Conservation (phyloP, 495 filamentous ascomycete genomes). For the Hypoxylon rickii region DNA sequence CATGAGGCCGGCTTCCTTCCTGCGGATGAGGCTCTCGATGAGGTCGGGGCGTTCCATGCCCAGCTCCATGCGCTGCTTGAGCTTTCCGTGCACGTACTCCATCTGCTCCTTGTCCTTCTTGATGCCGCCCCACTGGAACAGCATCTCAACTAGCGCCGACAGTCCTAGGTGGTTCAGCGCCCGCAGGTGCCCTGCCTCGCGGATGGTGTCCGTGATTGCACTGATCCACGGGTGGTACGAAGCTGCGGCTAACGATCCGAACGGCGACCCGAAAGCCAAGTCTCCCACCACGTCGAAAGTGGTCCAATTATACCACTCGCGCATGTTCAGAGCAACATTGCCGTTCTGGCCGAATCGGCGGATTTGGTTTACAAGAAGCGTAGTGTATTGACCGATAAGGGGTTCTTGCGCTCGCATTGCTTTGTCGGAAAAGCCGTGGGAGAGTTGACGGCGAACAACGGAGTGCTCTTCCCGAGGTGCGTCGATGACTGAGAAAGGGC, state of each 20-base stretch:
- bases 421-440: conserved; percentile 55
- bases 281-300: conserved; percentile 67
- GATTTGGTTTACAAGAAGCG: conserved; percentile 40
- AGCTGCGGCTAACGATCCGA: conserved; percentile 49
- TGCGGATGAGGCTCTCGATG: conserved; percentile 47
- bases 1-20: conserved; percentile 36
- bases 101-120: conserved; percentile 27
- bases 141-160: neutral
- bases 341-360: conserved; percentile 38
- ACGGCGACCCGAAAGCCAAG: conserved; percentile 55
- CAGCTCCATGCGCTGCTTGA: conserved; percentile 36
- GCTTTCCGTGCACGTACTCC: conserved; percentile 27
- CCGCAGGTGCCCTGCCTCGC: conserved; percentile 8
- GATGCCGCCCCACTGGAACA: neutral
- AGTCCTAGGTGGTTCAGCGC: conserved; percentile 14
- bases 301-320: conserved; percentile 58
- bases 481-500: conserved; percentile 26
- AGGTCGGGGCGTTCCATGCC: conserved; percentile 40
- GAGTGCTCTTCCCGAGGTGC: conserved; percentile 42
- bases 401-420: conserved; percentile 48
- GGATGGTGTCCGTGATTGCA: conserved; percentile 26
- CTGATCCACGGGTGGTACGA: conserved; percentile 41
- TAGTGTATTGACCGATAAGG: conserved; percentile 44
- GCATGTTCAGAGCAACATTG: conserved; percentile 35
- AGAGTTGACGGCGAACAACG: conserved; percentile 43